phyloP scores from a whole-genome alignment of 2,329 filamentous ascomycete species.

The Fusarium tjaetaba region DNA sequence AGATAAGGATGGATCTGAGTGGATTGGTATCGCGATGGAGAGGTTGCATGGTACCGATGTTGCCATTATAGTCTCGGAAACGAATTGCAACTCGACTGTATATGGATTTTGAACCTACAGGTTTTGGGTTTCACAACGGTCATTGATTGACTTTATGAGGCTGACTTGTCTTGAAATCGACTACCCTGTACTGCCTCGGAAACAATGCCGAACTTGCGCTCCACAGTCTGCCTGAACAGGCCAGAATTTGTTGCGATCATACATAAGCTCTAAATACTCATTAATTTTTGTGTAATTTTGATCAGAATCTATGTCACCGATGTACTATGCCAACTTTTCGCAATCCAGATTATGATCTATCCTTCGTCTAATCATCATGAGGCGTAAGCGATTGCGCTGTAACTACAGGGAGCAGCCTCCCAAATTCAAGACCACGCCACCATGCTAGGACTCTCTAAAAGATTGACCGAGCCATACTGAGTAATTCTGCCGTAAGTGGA shows the following conservation, averaged over 20 bases:
- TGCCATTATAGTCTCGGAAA: slow-evolving; percentile 24
- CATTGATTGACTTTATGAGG: neutral
- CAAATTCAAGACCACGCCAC: neutral
- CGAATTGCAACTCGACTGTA: neutral
- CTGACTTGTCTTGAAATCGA: neutral
- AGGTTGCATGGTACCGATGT: slow-evolving; percentile 26
- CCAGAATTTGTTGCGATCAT: neutral
- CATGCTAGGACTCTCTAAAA: neutral
- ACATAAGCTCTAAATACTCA: neutral
- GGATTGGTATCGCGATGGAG: neutral
- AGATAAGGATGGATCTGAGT: neutral
- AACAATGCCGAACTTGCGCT: neutral
- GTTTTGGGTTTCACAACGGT: neutral
- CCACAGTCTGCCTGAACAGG: neutral
- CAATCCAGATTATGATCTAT: accelerated
- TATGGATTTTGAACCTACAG: neutral
- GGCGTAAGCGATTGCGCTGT: accelerated
- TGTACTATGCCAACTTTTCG: too few species aligned
- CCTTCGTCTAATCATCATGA: neutral
- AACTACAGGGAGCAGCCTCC: neutral
- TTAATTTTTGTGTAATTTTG: neutral
- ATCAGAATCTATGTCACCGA: too few species aligned
- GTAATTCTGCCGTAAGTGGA: neutral
- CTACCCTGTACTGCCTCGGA: neutral
- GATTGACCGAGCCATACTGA: neutral